Base-by-base conservation (phyloP, 179 eudicot species). In the Beta corolliflora region DNA sequence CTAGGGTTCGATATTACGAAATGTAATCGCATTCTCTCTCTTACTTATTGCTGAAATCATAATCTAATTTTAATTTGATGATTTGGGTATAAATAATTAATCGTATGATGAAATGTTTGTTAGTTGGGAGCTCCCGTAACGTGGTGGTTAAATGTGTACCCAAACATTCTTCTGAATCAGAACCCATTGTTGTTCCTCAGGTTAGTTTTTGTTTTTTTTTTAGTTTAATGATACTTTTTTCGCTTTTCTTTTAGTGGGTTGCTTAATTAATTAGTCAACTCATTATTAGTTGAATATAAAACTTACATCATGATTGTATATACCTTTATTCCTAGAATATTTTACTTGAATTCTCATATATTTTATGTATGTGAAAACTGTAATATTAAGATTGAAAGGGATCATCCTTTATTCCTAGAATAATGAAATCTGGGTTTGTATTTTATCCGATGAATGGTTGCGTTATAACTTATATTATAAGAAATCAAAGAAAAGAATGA, bases 121-220 rank as follows among this genome's bases (percentile, higher is more conserved):
- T 77, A 84, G 87, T 50, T 77, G 74, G 78, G 82, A 45, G 85
- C 11, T 81, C 82, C 45, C 82, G 81, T 80, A 61, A 80, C 44
- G 71, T 78, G 77, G 75, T 81, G 65, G 82, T 68, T 75, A 82
- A 88, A 81, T 84, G 91, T 45, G 77, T 58, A 9, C 52, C 85
- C 11, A 73, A 81, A 25, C 70, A 83, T 50, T 84, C 83, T 41
- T 61, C 81, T 5, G 86, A 80, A 63, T 65, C 48, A 10, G 85
- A 82, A 11, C 69, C 66, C 45, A n/a, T n/a, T 83, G 44, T 41
- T 69, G 16, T 75, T 68, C 75, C 85, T 11, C 31, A 71, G 87
- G 87, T 85, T 79, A 58, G 75, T 41, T 36, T 53, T 50, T n/a
- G n/a, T n/a, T 55, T 55, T 77, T 44, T 11, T n/a, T 19, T 0